A percentile compares a stretch with the other conserved stretches of the same genome.
Evolutionary conservation across 2,329 filamentous ascomycete species (phyloP).

Genomic region (Aspergillus sp.): DNA sequence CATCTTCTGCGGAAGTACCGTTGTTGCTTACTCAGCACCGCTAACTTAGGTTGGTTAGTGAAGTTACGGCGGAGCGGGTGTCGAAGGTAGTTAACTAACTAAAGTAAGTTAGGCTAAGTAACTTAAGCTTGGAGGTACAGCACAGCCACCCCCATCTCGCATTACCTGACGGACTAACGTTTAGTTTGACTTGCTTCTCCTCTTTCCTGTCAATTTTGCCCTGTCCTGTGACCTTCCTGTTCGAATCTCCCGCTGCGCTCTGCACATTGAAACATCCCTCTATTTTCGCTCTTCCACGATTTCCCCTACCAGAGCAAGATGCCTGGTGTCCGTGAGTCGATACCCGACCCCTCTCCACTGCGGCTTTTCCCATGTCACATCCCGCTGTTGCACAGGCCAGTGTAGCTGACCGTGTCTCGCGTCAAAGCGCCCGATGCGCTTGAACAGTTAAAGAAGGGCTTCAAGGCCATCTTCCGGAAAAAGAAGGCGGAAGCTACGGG

Average conservation of each 20-base stretch:
- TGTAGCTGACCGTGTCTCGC: neutral
- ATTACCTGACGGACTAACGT: too few relatives aligned
- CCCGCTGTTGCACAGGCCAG: neutral
- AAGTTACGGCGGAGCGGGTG: too few relatives aligned
- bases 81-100: too few relatives aligned
- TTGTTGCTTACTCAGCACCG: too few relatives aligned
- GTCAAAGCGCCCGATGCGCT: slow-evolving; percentile 31
- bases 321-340: slow-evolving; percentile 36
- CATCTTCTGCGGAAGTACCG: too few relatives aligned
- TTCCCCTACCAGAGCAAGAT: slow-evolving; percentile 21
- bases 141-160: too few relatives aligned
- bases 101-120: too few relatives aligned
- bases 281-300: neutral
- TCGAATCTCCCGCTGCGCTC: neutral
- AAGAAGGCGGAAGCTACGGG: slow-evolving; percentile 28
- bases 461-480: slow-evolving; percentile 32
- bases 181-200: too few relatives aligned
- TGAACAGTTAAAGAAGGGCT: slow-evolving; percentile 33
- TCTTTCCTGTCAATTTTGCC: neutral
- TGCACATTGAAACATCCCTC: neutral
- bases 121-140: too few relatives aligned
- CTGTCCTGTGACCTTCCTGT: neutral
- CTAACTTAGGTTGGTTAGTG: too few relatives aligned
- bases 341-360: neutral
- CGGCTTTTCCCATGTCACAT: neutral